These are phyloP conservation scores for Moelleriella libera DNA, from an alignment of 2,329 filamentous ascomycete genomes.

Conservation along the genomic window DNA sequence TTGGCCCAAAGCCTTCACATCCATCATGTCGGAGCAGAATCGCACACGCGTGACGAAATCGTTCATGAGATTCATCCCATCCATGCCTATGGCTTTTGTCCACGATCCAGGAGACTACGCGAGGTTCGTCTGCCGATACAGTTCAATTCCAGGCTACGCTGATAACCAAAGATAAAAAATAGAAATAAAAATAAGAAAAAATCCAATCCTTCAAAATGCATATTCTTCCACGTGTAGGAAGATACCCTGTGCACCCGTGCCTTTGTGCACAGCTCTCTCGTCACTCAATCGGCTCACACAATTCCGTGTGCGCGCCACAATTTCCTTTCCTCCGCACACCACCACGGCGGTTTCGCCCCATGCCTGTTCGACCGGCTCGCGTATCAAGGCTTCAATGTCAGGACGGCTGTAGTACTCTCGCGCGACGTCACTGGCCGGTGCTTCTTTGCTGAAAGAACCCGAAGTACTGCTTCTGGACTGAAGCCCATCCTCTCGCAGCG, in stretches of 20 bases:
- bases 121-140: too few relatives aligned
- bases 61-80: too few relatives aligned
- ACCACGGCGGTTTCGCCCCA: conserved; percentile 47
- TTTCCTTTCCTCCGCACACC: conserved; percentile 42
- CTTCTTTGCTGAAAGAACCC: background rate
- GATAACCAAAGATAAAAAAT: background rate
- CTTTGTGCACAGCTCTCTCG: conserved; percentile 49
- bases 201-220: conserved; percentile 23
- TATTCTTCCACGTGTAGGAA: conserved; percentile 48
- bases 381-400: conserved; percentile 35
- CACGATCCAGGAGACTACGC: too few relatives aligned
- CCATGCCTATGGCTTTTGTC: too few relatives aligned
- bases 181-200: background rate
- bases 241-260: conserved; percentile 49
- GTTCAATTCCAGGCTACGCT: too few relatives aligned
- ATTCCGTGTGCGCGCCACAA: conserved; percentile 40
- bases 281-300: conserved; percentile 41
- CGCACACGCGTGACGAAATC: too few relatives aligned
- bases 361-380: conserved; percentile 38
- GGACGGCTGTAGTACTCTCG: conserved; percentile 31
- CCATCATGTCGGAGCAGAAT: too few relatives aligned
- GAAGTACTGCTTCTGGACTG: background rate
- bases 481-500: background rate
- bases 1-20: too few relatives aligned
- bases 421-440: conserved; percentile 16